phyloP scores from a whole-genome alignment of 116 monocot genomes.

The Posidonia oceanica region DNA sequence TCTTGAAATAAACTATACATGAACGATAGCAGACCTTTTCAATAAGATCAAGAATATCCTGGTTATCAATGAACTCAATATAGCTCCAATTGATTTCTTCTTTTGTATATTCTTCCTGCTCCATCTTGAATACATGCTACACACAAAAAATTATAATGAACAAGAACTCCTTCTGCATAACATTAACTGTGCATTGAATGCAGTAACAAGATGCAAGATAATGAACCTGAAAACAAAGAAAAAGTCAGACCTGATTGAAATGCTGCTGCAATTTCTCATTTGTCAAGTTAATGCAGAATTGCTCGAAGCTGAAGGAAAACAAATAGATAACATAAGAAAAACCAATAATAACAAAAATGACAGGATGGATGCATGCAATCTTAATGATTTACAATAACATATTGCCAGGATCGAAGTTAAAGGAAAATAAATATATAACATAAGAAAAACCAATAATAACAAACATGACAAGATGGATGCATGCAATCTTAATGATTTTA shows the following conservation, averaged over 20 bases:
- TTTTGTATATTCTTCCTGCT: constrained; percentile 96
- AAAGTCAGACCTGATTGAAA: constrained; percentile 70
- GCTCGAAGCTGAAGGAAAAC: constrained; percentile 66
- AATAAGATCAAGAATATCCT: constrained; percentile 93
- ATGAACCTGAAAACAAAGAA: neutral
- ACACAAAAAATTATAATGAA: constrained; percentile 1
- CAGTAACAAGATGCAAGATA: neutral
- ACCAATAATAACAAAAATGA: too few relatives aligned
- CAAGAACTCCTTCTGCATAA: neutral
- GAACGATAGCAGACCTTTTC: constrained; percentile 59
- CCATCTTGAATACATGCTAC: constrained; percentile 99
- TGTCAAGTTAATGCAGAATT: constrained; percentile 95
- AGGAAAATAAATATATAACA: constrained; percentile 5
- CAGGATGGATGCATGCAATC: too few relatives aligned
- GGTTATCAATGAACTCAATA: constrained; percentile 91
- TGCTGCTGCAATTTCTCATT: constrained; percentile 97
- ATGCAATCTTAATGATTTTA: too few relatives aligned
- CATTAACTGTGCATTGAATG: neutral
- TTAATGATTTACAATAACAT: neutral
- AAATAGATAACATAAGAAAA: constrained; percentile 8
- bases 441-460: neutral
- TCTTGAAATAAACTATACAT: too few relatives aligned
- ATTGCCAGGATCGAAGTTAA: constrained; percentile 48
- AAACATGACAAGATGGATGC: too few relatives aligned
- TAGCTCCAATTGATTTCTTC: constrained; percentile 98